Evolutionary conservation across 805 yeast species (phyloP), one percentile per base, ranked within the genome.

Genomic region (Sugiyamaella marilandica): DNA sequence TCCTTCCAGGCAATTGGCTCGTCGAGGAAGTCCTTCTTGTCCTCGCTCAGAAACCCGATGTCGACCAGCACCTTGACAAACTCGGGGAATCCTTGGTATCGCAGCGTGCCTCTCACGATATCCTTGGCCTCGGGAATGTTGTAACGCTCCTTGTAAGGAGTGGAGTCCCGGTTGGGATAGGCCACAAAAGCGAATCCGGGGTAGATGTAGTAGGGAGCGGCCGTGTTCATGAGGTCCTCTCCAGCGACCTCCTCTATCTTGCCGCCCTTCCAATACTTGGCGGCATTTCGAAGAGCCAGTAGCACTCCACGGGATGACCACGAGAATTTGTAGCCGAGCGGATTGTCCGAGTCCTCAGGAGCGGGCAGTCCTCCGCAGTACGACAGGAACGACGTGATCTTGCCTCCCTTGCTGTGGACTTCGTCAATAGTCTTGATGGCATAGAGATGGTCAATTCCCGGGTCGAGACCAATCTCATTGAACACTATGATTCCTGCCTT

Each of bases 331-430:
- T 94, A 94, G 63, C 99, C 99, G 70, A 94, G 79, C 54, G 99
- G 99, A 76, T 94, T 94, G 75, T 90, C 96, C 31, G 98, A 92
- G 72, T 85, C 82, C 75, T 92, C 99, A 59, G 99, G 97, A 32
- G 99, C 94, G 60, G 98, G 98, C 66, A 94, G 80, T 65, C 99
- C 99, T 75, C 99, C 99, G 76, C 99, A 94, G 85, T 88, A 94
- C 7, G 97, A 88, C 64, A 90, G 75, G 82, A 94, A 94, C 5
- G 96, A 86, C 69, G 81, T 87, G 74, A 94, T 87, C 77, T 94
- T 87, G 70, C 99, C 99, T 60, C 88, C 88, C 26, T 79, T 81
- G 61, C 76, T 75, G 77, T 94, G 99, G 55, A 94, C 97, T 75
- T 94, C 99, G 68, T 88, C 96, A 69, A 94, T 88, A 63, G 98